Evolutionary conservation across 2,329 filamentous ascomycete genomes (phyloP), one percentile per base, ranked within the genome.

Genomic region (Penicillium sp.): DNA sequence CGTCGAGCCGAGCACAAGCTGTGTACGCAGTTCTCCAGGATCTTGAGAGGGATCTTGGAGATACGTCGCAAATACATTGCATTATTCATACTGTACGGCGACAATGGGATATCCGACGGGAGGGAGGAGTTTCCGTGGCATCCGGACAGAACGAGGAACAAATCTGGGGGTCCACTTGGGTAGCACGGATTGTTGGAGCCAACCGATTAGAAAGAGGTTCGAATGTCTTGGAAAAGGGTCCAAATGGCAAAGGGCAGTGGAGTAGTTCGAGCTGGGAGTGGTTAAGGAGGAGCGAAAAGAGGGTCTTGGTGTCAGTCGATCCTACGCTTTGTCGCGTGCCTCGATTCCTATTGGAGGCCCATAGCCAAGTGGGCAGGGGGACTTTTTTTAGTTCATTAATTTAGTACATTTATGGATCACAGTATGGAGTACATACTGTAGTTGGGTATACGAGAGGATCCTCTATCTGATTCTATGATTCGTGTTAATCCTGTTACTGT

Each of bases 251-350:
- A 19, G 13, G 28, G 13, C 47, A 9, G 26, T 19, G 26, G 28
- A 15, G 47, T n/a, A 15, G 47, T n/a, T 28, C n/a, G 15, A 2
- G 24, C 44, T 47, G 7, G 9, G 24, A 47, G 44, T 28, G 24
- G 24, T 30, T 17, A 3, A 28, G 22, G 44, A 47, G 44, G 13
- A 15, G 13, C 42, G 22, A 33, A 45, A 47, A 28, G 44, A 47
- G 45, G 45, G 17, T 30, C 38, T 30, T 35, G 54, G 28, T n/a
- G 26, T 38, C 57, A 40, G 22, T 54, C 42, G 42, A 47, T 40
- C 50, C 50, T 19, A 59, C 53, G 49, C 38, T 45, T 45, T 37
- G 58, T 59, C 58, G 58, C 58, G 58, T 59, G 58, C 49, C 40
- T 49, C 44, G 30, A 47, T 49, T 19, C 55, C 55, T 33, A 49